Evolutionary conservation across 225 moss, liverwort and hornwort species (phyloP), one percentile per base, ranked within the genome.

Genomic region (Thuidium tamariscinum): DNA sequence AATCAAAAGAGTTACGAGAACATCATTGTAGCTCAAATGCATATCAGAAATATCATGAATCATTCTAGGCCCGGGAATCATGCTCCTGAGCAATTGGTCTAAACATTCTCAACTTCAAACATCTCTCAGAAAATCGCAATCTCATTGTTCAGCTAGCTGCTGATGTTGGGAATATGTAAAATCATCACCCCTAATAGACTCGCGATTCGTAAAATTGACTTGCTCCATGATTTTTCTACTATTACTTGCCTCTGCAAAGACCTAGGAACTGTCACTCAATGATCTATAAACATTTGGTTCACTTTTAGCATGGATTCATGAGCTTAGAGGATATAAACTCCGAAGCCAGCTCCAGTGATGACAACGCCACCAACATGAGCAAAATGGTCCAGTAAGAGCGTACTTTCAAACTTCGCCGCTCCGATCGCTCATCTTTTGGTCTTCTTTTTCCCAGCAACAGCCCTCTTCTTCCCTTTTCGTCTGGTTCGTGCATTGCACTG

Each of bases 401-500:
- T 34, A 63, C 57, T 74, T 59, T 34, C 4, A 71, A 57, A 52
- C 12, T 22, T 29, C 59, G 67, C 68, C 48, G 32, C 77, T 84
- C 39, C 25, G 25, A 84, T 77, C 51, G 10, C 77, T 90, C 91
- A 94, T 92, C 92, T 93, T 83, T 92, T 90, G 21, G 83, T 91
- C 88, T 90, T 93, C 91, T 93, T 95, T 86, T 95, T 96, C 76
- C 95, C 95, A 7, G 92, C 93, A 67, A 96, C 90, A 16, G 92
- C 92, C 46, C 95, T 89, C 92, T 87, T 95, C 92, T 91, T 97
- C 61, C 95, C 93, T 68, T 89, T 91, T 69, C 95, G 88, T 71
- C 86, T 79, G 37, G 96, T 97, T 74, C 96, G 91, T 62, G 96
- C 93, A 80, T 97, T 96, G 90, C 95, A 95, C 75, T 94, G 94